Evolutionary conservation across 208 protist species (phyloP).

Genomic region (Trypanosoma platydactyli): DNA sequence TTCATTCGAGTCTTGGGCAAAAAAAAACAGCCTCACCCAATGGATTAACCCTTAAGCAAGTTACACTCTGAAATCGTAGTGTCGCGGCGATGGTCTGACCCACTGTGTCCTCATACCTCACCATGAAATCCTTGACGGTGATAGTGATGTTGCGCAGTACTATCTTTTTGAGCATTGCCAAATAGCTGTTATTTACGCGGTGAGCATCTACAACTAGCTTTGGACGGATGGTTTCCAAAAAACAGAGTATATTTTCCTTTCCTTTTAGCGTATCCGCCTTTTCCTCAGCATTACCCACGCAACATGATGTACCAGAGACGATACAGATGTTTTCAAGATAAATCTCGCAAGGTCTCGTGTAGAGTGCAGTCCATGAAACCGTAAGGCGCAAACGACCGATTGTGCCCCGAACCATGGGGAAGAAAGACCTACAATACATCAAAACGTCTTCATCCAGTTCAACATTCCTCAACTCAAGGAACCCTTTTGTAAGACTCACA

Average conservation of each 20-base stretch:
- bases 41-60: neutral
- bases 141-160: constrained; percentile 66
- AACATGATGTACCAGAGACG: constrained; percentile 9
- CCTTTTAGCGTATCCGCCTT: constrained; percentile 9
- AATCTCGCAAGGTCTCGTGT: constrained; percentile 57
- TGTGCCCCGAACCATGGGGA: constrained; percentile 38
- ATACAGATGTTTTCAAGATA: constrained; percentile 45
- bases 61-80: constrained; percentile 3
- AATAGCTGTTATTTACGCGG: constrained; percentile 24
- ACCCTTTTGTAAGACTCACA: constrained; percentile 57
- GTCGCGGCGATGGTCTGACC: constrained; percentile 1
- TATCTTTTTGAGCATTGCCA: constrained; percentile 51
- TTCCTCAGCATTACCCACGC: neutral
- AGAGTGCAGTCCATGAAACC: constrained; percentile 63
- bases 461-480: constrained; percentile 62
- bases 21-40: constrained; percentile 1
- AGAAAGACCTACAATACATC: constrained; percentile 26
- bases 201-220: neutral
- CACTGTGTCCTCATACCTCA: constrained; percentile 16
- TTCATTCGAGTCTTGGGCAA: constrained; percentile 6
- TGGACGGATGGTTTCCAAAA: constrained; percentile 3
- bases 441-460: constrained; percentile 47
- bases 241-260: constrained; percentile 16
- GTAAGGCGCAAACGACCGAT: constrained; percentile 50
- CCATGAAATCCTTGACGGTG: constrained; percentile 41